These are phyloP conservation scores for Punctularia strigosozonata DNA, from an alignment of 768 basidiomycete species.

Conservation along the genomic window DNA sequence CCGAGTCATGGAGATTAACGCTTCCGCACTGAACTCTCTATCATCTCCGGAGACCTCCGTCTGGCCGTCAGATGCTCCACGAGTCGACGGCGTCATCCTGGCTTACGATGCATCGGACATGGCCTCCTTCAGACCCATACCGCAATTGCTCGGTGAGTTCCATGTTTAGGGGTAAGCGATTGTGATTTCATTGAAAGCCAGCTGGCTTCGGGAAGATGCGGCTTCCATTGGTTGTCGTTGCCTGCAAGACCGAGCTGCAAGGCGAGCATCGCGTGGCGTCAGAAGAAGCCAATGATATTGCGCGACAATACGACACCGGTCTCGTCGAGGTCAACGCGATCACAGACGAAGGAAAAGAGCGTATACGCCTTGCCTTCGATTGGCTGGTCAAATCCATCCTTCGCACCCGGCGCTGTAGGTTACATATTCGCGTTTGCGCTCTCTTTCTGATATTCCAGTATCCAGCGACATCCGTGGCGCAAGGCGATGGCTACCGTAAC, in stretches of 20 bases:
- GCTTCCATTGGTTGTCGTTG: conserved; percentile 63
- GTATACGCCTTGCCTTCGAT: conserved; percentile 64
- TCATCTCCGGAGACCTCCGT: conserved; percentile 18
- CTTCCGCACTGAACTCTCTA: conserved; percentile 8
- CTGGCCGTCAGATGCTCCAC: conserved; percentile 46
- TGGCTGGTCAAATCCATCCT: conserved; percentile 62
- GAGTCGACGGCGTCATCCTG: conserved; percentile 68
- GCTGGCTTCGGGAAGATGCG: conserved; percentile 46
- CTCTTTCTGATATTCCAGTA: not conserved
- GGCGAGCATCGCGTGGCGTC: conserved; percentile 52
- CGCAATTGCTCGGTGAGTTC: conserved; percentile 59
- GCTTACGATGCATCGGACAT: conserved; percentile 71
- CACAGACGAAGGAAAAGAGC: conserved; percentile 47
- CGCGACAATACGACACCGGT: conserved; percentile 59
- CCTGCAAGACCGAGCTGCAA: conserved; percentile 75
- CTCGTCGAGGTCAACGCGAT: conserved; percentile 60
- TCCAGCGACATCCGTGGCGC: not conserved
- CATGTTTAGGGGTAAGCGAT: conserved; percentile 5
- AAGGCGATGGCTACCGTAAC: conserved; percentile 37
- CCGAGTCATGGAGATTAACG: conserved; percentile 20
- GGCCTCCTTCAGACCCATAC: conserved; percentile 54
- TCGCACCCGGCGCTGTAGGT: not conserved
- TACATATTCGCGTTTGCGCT: not conserved
- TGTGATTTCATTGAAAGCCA: conserved; percentile 17
- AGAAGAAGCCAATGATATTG: conserved; percentile 32